Percentiles rank a stretch among this genome's conserved stretches.
phyloP scores from a whole-genome alignment of 352 stramenopile genomes.

The Phytophthora litchii region DNA sequence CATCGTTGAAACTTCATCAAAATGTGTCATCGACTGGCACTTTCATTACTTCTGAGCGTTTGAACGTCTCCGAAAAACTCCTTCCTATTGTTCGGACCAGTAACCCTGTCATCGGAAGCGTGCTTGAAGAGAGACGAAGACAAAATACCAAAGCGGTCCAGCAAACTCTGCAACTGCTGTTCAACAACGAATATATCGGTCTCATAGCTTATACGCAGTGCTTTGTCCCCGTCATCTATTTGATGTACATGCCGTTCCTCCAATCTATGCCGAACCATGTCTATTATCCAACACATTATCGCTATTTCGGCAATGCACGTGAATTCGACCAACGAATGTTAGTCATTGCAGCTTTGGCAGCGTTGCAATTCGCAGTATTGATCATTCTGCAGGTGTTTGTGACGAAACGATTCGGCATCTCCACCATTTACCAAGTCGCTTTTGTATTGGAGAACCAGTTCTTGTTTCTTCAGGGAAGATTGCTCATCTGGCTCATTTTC shows the following conservation, averaged over 20 bases:
- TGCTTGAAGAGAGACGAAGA: slow-evolving; percentile 25
- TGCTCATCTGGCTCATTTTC: slow-evolving; percentile 43
- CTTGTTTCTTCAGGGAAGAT: slow-evolving; percentile 39
- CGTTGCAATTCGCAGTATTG: slow-evolving; percentile 23
- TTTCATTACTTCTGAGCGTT: not conserved
- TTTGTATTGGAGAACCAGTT: slow-evolving; percentile 57
- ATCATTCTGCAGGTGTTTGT: slow-evolving; percentile 31
- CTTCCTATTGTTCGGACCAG: slow-evolving; percentile 12
- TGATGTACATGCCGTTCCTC: slow-evolving; percentile 36
- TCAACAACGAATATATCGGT: slow-evolving; percentile 48
- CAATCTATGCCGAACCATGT: slow-evolving; percentile 26
- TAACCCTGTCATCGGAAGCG: slow-evolving; percentile 12
- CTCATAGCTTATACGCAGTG: slow-evolving; percentile 39
- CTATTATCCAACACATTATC: slow-evolving; percentile 37
- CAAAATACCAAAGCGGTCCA: slow-evolving; percentile 38
- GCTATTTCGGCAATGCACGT: slow-evolving; percentile 12
- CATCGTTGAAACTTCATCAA: not conserved
- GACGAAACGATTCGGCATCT: slow-evolving; percentile 26
- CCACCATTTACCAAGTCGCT: slow-evolving; percentile 45
- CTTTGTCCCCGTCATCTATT: slow-evolving; percentile 39
- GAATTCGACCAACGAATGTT: slow-evolving; percentile 29
- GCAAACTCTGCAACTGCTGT: slow-evolving; percentile 44
- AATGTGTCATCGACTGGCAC: not conserved
- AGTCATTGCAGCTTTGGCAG: slow-evolving; percentile 21
- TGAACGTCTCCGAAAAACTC: slow-evolving; percentile 17